Evolutionary conservation across 2,329 filamentous ascomycete genomes (phyloP), one percentile per base, ranked within the genome.

Genomic region (Arthrobotrys entomopaga): DNA sequence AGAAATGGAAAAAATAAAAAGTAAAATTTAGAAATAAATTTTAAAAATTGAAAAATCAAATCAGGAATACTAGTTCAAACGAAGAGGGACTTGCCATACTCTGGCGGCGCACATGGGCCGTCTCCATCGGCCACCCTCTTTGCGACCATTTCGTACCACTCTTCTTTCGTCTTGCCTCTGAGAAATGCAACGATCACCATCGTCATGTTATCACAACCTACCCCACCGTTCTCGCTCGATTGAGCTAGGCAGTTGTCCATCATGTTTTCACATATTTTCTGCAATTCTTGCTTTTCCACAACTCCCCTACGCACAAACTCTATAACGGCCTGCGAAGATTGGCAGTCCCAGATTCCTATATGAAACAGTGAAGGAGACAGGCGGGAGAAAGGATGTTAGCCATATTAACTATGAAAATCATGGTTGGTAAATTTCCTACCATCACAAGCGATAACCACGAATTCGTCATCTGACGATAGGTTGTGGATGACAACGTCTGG

Each of bases 161-260:
- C 91, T 81, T 97, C 93, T 87, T 96, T 96, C 79, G 89, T 91
- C 86, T 91, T 93, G 82, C 94, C 95, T 22, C 76, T 66, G 78
- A 99, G 87, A 81, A 99, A 88, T 78, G 90, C 95, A 80, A 99
- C 85, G 77, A 99, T 87, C 79, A 90, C 85, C 91, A 99, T 98
- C 78, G 95, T 99, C 95, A 99, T 99, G 86, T 99, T 99, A 85
- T 99, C 95, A 82, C 95, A 99, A 76, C 95, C 95, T 76, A 99
- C 94, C 77, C 95, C 95, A 65, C 95, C 95, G 34, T 94, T 97
- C 84, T 99, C 95, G 78, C 93, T 97, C 87, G 96, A 98, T 75
- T 93, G 96, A 46, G 95, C 93, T 77, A 99, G 86, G 81, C 95
- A 99, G 85, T 98, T 99, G 85, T 99, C 94, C 95, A 99, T 99